phyloP scores from a whole-genome alignment of 163 green algal species.

The Trebouxia gelatinosa region DNA sequence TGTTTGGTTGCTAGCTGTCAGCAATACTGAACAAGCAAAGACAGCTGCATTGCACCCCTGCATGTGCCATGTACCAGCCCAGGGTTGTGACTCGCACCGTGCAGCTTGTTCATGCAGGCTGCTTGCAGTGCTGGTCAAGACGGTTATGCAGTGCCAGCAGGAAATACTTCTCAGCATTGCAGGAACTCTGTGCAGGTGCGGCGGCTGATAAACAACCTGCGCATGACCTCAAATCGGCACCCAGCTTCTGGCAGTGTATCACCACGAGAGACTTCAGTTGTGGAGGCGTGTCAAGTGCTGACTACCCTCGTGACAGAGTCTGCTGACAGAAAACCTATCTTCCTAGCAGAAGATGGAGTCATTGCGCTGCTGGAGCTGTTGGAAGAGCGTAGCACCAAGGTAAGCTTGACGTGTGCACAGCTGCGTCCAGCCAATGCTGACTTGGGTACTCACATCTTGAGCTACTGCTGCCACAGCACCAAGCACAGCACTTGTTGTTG shows the following conservation, averaged over 20 bases:
- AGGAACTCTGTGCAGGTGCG: conserved; percentile 40
- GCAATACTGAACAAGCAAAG: no score
- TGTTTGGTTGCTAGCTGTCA: neutral
- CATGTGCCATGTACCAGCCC: no score
- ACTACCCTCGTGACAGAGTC: conserved; percentile 27
- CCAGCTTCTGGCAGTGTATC: conserved; percentile 32
- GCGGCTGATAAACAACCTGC: conserved; percentile 61
- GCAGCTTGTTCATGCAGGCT: no score
- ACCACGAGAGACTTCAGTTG: conserved; percentile 14
- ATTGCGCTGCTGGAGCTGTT: conserved; percentile 57
- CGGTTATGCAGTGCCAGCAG: no score
- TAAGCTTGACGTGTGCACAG: neutral
- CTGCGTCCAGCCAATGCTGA: no score
- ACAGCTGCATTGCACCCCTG: no score
- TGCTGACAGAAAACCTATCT: conserved; percentile 31
- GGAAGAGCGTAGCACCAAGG: conserved; percentile 43
- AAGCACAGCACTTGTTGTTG: no score
- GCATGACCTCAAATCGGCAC: conserved; percentile 44
- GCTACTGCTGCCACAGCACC: no score
- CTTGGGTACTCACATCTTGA: no score
- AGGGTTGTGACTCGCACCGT: no score
- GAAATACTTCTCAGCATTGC: no score
- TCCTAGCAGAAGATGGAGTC: conserved; percentile 47
- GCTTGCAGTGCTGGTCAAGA: no score
- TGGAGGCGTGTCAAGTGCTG: conserved; percentile 31